Base-by-base conservation (phyloP, 768 basidiomycete genomes). In the Zangia roseola region DNA sequence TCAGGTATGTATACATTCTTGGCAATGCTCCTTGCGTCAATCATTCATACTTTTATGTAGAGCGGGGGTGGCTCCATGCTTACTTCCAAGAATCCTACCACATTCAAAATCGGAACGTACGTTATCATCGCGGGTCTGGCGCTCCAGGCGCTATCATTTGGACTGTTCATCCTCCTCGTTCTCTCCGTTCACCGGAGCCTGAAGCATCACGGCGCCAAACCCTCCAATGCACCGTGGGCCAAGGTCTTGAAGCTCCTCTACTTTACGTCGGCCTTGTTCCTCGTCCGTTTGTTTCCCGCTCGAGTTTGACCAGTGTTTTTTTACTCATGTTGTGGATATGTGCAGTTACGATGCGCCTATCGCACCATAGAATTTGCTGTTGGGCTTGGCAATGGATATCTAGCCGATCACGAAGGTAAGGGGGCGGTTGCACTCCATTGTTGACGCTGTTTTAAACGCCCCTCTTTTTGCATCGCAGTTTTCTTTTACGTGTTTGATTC, bases 401-500 rank as follows among this genome's bases (percentile, higher is more conserved):
- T 69, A 4, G 1, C 39, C 2, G 41, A 49, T 10, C 58, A 69
- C 42, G 65, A 69, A 58, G 58, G 63, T 60, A 14, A 9, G 49
- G 19, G 10, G 9, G 46, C 26, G 9, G n/a, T 10, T 10, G 3
- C 10, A 1, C 1, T 4, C 20, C 21, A 5, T 9, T 26, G 12
- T 26, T n/a, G 8, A 17, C 21, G 38, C n/a, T 28, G 42, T 10
- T n/a, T 28, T 7, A 9, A 16, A 24, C 40, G 5, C 13, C 2
- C 45, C n/a, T 26, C 30, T 16, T n/a, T 31, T 14, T 3, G 14
- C 7, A 3, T 13, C 34, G 5, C 31, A 67, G 68, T 39, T 2
- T 67, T 62, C 38, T 65, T 69, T 34, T 67, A 67, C 20, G 44
- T 57, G 4, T 58, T 69, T 25, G 65, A 70, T 39, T 48, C 63